phyloP scores from a whole-genome alignment of 1,284 basidiomycete species.

The Sporisorium scitamineum region DNA sequence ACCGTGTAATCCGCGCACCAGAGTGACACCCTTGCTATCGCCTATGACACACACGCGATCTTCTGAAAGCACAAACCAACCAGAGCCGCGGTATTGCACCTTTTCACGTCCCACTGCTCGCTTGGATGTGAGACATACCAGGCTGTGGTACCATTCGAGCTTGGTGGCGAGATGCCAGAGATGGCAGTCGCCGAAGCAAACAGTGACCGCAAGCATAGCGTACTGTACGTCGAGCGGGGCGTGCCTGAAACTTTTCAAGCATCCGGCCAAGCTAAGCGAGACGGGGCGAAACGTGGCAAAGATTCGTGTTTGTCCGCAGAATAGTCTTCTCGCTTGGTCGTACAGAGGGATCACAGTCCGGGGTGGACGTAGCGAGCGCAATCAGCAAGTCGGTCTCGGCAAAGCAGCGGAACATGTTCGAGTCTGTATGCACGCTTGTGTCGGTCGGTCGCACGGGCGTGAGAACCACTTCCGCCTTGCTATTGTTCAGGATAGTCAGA shows the following conservation, averaged over 20 bases:
- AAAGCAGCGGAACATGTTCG: background rate
- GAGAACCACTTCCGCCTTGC: background rate
- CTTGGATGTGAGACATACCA: too few relatives aligned
- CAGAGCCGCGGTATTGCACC: background rate
- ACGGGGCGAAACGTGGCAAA: background rate
- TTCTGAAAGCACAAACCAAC: too few relatives aligned
- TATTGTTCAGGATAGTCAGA: background rate
- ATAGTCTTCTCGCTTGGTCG: too few relatives aligned
- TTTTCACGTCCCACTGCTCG: background rate
- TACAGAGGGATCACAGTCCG: too few relatives aligned
- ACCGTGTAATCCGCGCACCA: background rate
- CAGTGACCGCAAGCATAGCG: background rate
- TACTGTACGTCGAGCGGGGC: background rate
- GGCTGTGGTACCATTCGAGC: too few relatives aligned
- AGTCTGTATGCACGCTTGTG: background rate
- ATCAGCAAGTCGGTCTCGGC: background rate
- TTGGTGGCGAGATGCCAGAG: background rate
- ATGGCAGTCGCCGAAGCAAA: background rate
- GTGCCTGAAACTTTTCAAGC: background rate
- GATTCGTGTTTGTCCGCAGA: background rate
- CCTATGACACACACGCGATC: background rate
- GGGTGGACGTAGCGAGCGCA: too few relatives aligned
- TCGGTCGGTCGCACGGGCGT: background rate
- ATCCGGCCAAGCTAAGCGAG: background rate
- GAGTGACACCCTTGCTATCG: background rate